Evolutionary conservation across 2,329 filamentous ascomycete genomes (phyloP), one percentile per base, ranked within the genome.

Genomic region (Teratosphaeria epicoccoides): DNA sequence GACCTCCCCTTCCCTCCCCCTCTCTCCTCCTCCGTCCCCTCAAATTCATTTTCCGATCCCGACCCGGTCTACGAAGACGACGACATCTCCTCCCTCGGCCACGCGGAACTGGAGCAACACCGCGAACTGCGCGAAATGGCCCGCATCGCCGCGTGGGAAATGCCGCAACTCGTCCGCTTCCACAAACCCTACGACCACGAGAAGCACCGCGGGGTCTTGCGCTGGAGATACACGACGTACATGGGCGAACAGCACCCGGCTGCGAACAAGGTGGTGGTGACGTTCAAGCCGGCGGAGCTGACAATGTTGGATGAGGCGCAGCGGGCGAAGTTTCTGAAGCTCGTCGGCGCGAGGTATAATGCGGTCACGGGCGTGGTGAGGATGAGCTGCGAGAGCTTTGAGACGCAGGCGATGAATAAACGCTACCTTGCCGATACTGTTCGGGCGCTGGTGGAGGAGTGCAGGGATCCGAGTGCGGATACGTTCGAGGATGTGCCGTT

Each of bases 161-260:
- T 98, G 85, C 93, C 93, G 9, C 73, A 95, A 56, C 75, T 98
- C 54, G 82, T 50, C 47, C 64, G 95, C 88, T 79, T 93, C 56
- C 85, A 87, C 51, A 87, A 87, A 70, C 85, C 87, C 17, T 97
- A 95, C 68, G 72, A 77, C 55, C 46, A 28, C 46, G 80, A 83
- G 2, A 88, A 91, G n/a, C 5, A 77, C 79, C 12, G 69, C 76
- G 25, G 70, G 81, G 45, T 14, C 7, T 81, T 98, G 52, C 85
- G 91, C 63, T 98, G 96, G 82, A 85, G 93, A 63, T 96, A 95
- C 75, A 98, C 93, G 14, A 90, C 85, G 33, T 97, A 97, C 73
- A 85, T 98, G 79, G 91, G 91, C 63, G 93, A 97, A 71, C 76
- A 80, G 51, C 94, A 98, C 72, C 91, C 93, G 0, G 88, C 91